Percentiles rank a stretch among this genome's conserved stretches.
Evolutionary conservation across 768 basidiomycete species (phyloP).

Genomic region (Suillus bovinus): DNA sequence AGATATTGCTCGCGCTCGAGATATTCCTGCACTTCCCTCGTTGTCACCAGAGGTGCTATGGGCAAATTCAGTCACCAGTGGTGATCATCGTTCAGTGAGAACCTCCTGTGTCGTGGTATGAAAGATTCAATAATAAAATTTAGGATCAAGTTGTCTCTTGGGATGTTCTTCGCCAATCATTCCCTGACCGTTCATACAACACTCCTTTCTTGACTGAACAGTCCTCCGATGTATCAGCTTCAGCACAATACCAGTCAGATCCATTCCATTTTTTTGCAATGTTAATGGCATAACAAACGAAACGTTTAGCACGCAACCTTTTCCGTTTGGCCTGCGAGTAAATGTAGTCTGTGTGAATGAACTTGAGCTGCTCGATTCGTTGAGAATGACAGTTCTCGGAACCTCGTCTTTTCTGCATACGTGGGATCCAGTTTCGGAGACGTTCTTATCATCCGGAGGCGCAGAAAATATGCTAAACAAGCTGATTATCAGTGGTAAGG

Average conservation of each 20-base stretch:
- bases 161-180: constrained; percentile 51
- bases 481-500: constrained; percentile 57
- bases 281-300: constrained; percentile 7
- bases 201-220: constrained; percentile 75
- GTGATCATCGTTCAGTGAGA: constrained; percentile 18
- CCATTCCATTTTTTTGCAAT: constrained; percentile 3
- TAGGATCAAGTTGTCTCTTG: constrained; percentile 61
- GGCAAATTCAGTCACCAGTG: constrained; percentile 18
- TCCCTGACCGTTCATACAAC: constrained; percentile 30
- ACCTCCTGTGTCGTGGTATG: too few species aligned
- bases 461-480: constrained; percentile 34
- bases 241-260: constrained; percentile 62
- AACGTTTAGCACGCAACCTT: constrained; percentile 48
- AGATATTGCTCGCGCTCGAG: too few species aligned
- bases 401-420: constrained; percentile 63
- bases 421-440: constrained; percentile 60
- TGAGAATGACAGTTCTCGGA: constrained; percentile 62
- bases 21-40: not conserved
- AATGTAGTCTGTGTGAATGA: constrained; percentile 47
- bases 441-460: constrained; percentile 51
- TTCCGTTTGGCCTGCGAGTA: constrained; percentile 37
- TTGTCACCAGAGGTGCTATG: constrained; percentile 15
- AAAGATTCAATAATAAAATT: constrained; percentile 3
- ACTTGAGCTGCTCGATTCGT: constrained; percentile 48
- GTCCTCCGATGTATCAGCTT: constrained; percentile 47